Base-by-base conservation (phyloP, 2,329 filamentous ascomycete genomes). In the Trichoderma lentiforme region DNA sequence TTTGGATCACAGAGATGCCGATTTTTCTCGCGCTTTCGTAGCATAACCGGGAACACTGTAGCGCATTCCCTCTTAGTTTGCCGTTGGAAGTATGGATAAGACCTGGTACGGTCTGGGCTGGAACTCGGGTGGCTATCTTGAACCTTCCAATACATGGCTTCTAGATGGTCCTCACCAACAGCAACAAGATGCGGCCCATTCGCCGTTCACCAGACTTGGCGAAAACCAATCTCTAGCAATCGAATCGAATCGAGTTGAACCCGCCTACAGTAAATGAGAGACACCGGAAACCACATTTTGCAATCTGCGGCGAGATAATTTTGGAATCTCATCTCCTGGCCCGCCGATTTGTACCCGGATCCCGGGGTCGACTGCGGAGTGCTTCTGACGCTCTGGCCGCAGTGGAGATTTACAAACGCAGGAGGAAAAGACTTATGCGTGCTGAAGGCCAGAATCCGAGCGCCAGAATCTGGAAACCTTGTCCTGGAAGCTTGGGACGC, bases 381-480 rank as follows among this genome's bases (percentile, higher is more conserved):
- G 57, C 30, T 30, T 63, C 57, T 62, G 71, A 63, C 66, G 60
- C 43, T 62, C 32, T 57, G 71, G 36, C 61, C 71, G 62, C 12
- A 26, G 61, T 57, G 68, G 71, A 36, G 30, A 71, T 24, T 58
- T 43, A 36, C 71, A 73, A 73, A 71, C 71, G 62, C 47, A 71
- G n/a, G 12, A 30, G 18, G 12, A n/a, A 61, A 34, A 70, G 30
- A 9, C 47, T 34, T 61, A 70, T 36, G 28, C 24, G 14, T 61
- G 9, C 15, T 53, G 15, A 21, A 62, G 4, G 21, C 39, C 43
- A 30, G 30, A 62, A 36, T n/a, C 26, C 43, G 39, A 53, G 56
- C 18, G 43, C 21, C 12, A 47, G 39, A 56, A 24, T 53, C 57
- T 61, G 43, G 32, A 62, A 57, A 24, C 36, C 28, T 39, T 32